These are phyloP conservation scores for Epichloe festucae DNA, from an alignment of 2,329 filamentous ascomycete species.

Conservation along the genomic window DNA sequence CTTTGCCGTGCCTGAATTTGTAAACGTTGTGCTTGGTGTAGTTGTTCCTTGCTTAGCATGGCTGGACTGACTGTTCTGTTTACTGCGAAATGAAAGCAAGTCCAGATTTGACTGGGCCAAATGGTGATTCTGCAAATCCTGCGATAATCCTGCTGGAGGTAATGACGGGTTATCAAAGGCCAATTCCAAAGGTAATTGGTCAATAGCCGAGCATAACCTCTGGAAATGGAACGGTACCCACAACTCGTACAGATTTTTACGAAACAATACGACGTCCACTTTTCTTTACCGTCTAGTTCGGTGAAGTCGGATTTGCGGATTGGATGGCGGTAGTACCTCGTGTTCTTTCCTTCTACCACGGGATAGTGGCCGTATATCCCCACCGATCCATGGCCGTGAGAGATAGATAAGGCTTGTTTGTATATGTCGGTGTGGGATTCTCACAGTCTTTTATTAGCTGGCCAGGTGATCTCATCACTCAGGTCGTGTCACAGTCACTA, in stretches of 20 bases:
- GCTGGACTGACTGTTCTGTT: neutral
- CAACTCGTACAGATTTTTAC: neutral
- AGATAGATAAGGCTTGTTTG: too few relatives aligned
- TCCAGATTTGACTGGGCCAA: neutral
- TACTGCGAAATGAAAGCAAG: neutral
- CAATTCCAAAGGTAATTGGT: neutral
- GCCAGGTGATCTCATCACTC: too few relatives aligned
- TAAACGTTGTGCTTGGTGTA: neutral
- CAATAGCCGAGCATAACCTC: neutral
- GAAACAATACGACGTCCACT: neutral
- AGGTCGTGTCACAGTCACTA: too few relatives aligned
- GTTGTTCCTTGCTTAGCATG: neutral
- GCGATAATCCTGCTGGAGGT: neutral
- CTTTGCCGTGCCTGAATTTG: neutral
- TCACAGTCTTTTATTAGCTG: too few relatives aligned
- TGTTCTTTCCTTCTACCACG: too few relatives aligned
- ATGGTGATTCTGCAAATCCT: neutral
- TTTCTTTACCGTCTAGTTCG: neutral
- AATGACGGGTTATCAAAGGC: neutral
- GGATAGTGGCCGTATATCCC: too few relatives aligned
- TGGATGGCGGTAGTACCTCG: too few relatives aligned
- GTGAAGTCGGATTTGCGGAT: neutral
- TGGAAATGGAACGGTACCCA: neutral
- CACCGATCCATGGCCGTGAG: too few relatives aligned
- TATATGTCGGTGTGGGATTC: too few relatives aligned